Base-by-base conservation (phyloP, 192 early-diverging fungal genomes). In the Backusella parvicylindrica region DNA sequence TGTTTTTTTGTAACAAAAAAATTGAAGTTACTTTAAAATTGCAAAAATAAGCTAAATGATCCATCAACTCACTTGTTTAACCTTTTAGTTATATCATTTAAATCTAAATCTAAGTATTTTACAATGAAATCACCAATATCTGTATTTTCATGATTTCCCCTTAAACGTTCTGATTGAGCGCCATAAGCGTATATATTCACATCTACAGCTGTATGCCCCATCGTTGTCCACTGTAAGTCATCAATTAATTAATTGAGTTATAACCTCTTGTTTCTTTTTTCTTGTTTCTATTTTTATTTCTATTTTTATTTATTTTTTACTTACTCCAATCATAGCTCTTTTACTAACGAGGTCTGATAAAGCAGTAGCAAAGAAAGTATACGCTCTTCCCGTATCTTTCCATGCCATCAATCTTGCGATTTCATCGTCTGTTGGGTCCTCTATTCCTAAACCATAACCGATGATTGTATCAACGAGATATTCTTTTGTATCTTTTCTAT, bases 111-210 rank as follows among this genome's bases (percentile, higher is more conserved):
- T 66, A 96, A 74, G 28, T 73, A 70, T 1, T 86, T 38, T 30
- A 79, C 82, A 40, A 97, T 91, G 70, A 95, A 94, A 30, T 84
- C 13, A 70, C 93, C 92, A 74, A 97, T 91, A 11, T 95, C 91
- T 3, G 91, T 96, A 84, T 97, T 97, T 75, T 97, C 94, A 76
- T 92, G 90, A 85, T 91, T 95, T 30, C 94, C 94, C 28, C 86
- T 77, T 68, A 97, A 81, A 68, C 81, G 49, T n/a, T 92, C 78
- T 12, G 87, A 72, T 28, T 85, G 78, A 23, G 73, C 70, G 16
- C 95, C 95, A 75, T 94, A 89, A 1, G 95, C 94, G 78, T 96
- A 97, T 49, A 97, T 80, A 76, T 96, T 98, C 12, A 99, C 98
- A 82, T 99, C 98, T 16, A 97, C 95, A 2, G 89, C 96, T 43